These are phyloP conservation scores for Penicillium lividum DNA, from an alignment of 495 filamentous ascomycete species.

Conservation along the genomic window DNA sequence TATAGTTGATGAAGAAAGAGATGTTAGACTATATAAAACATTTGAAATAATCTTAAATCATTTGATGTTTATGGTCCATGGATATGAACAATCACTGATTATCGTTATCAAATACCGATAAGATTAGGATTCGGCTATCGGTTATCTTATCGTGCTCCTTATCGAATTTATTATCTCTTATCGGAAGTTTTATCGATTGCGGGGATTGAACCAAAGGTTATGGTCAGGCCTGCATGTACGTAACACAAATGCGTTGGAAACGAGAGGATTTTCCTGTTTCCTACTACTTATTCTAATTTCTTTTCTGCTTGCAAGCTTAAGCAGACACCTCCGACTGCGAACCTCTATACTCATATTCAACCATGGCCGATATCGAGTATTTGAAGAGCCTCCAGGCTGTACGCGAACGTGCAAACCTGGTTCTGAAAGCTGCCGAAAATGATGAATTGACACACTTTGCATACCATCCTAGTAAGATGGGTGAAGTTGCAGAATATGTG, in stretches of 20 bases:
- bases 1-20: not conserved
- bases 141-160: not conserved
- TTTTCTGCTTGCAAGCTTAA: too few relatives aligned
- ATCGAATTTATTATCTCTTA: not conserved
- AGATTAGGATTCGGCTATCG: constrained; percentile 3
- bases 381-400: constrained; percentile 41
- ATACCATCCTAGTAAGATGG: constrained; percentile 32
- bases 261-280: not conserved
- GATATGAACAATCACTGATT: not conserved
- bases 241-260: not conserved
- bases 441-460: constrained; percentile 36
- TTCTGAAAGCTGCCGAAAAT: constrained; percentile 34
- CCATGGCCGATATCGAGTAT: constrained; percentile 31
- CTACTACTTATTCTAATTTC: not conserved
- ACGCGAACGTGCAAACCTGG: constrained; percentile 33
- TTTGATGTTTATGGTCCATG: too few relatives aligned
- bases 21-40: too few relatives aligned
- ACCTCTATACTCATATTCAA: not conserved
- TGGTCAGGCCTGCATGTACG: not conserved
- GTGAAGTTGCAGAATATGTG: constrained; percentile 34
- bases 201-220: not conserved
- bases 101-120: not conserved
- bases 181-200: constrained; percentile 8
- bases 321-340: not conserved
- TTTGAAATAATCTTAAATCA: too few relatives aligned